Base-by-base conservation (phyloP, 768 basidiomycete genomes). In the Suillus subluteus region DNA sequence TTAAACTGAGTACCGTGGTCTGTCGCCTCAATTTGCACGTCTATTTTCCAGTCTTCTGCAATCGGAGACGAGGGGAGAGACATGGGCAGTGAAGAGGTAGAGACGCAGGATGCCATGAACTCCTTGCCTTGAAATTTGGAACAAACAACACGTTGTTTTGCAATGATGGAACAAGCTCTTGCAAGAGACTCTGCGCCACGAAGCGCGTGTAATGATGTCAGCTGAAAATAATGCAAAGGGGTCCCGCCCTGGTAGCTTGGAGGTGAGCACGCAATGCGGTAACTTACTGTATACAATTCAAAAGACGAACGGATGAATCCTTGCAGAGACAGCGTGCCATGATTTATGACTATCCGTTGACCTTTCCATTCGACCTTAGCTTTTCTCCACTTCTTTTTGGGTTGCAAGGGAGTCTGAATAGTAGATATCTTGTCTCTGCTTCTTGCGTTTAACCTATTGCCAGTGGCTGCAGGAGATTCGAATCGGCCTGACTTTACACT, bases 261-360 rank as follows among this genome's bases (percentile, higher is more conserved):
- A 58, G 13, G 65, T 61, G 58, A 54, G 41, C 26, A 26, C 18
- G 26, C 26, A 23, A 40, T 46, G 50, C 21, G 12, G 1, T 12
- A 18, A 41, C 21, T 30, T 30, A 64, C 26, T 26, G 26, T 26
- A 26, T 26, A 26, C 26, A 26, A 32, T 23, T 44, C 35, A 56
- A 62, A 63, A 32, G 32, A 79, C 83, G 63, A 70, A 90, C 91
- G 66, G 81, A 75, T 37, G 83, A 81, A 32, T 84, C 81, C 70
- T 83, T 87, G 70, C 81, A 92, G 72, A 62, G 76, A 80, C n/a
- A 92, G 73, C 26, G 80, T 71, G 0, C 88, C 89, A 30, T 87
- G 83, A 63, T 82, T 79, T 37, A 92, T 82, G n/a, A 90, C 79
- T 54, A 87, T 79, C 86, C 88, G 90, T 5, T 87, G 78, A 21